These are phyloP conservation scores for Sonneratia alba DNA, from an alignment of 345 rosid species.

Conservation along the genomic window DNA sequence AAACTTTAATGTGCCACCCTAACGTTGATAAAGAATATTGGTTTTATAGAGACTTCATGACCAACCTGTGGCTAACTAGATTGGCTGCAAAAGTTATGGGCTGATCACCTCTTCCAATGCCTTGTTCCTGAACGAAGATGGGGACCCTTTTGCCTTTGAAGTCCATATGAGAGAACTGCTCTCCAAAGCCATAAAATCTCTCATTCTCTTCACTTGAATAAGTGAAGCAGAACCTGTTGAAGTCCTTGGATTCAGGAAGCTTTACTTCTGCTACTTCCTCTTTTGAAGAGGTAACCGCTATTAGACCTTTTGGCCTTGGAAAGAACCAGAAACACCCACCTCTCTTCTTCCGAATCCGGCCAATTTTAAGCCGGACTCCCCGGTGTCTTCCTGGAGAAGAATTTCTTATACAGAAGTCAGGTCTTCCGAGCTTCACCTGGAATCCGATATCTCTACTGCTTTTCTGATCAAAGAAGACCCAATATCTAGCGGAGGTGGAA, in stretches of 20 bases:
- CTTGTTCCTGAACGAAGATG: conserved; percentile 71
- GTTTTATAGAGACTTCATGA: not conserved
- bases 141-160: conserved; percentile 68
- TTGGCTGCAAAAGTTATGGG: conserved; percentile 67
- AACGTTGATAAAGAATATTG: not conserved
- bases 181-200: conserved; percentile 59
- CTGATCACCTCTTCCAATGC: conserved; percentile 77
- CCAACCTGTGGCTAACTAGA: conserved; percentile 62
- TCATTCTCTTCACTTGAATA: conserved; percentile 51
- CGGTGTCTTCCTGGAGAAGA: conserved; percentile 16
- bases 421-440: conserved; percentile 34
- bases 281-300: conserved; percentile 24
- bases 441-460: conserved; percentile 38
- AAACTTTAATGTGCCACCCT: not conserved
- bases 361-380: conserved; percentile 22
- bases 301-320: conserved; percentile 29
- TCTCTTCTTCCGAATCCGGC: conserved; percentile 23
- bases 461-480: conserved; percentile 45
- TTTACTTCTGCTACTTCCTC: conserved; percentile 25
- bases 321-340: conserved; percentile 25
- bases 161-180: conserved; percentile 67
- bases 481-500: conserved; percentile 31
- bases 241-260: conserved; percentile 17
- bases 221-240: conserved; percentile 45
- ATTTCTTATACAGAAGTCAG: conserved; percentile 13